Percentiles rank a stretch among this genome's conserved stretches.
Conservation (phyloP, 768 basidiomycete species). For the Naganishia kalamii region DNA sequence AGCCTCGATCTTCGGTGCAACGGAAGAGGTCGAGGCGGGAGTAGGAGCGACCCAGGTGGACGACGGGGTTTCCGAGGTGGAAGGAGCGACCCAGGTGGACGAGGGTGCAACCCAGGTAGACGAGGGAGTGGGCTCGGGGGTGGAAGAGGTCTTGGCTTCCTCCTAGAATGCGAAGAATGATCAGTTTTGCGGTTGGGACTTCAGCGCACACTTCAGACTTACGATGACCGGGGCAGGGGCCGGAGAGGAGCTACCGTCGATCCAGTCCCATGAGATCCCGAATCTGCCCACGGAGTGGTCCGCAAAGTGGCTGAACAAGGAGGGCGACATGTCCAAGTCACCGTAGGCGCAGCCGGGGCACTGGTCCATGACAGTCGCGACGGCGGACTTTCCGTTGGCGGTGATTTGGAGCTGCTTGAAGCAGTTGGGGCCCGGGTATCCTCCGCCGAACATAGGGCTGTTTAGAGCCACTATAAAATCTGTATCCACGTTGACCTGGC, state of each 20-base stretch:
- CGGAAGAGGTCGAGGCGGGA: slow-evolving; percentile 7
- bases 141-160: slow-evolving; percentile 20
- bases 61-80: slow-evolving; percentile 18
- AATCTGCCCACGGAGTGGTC: slow-evolving; percentile 53
- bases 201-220: background rate
- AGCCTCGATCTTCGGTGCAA: slow-evolving; percentile 11
- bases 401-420: slow-evolving; percentile 58
- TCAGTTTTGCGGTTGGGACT: background rate
- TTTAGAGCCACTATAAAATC: slow-evolving; percentile 50
- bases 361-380: slow-evolving; percentile 61
- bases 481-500: slow-evolving; percentile 31
- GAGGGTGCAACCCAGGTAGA: slow-evolving; percentile 32
- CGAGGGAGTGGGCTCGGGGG: slow-evolving; percentile 35
- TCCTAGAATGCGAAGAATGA: background rate
- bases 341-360: slow-evolving; percentile 63
- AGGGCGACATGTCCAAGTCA: slow-evolving; percentile 63
- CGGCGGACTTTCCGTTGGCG: slow-evolving; percentile 57
- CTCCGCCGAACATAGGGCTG: slow-evolving; percentile 53
- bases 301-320: slow-evolving; percentile 63
- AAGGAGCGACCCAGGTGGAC: slow-evolving; percentile 24
- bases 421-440: slow-evolving; percentile 64
- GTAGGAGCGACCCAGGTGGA: slow-evolving; percentile 16
- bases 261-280: slow-evolving; percentile 59
- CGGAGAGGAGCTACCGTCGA: slow-evolving; percentile 46
- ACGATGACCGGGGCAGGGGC: slow-evolving; percentile 28